phyloP scores from a whole-genome alignment of 2,329 filamentous ascomycete genomes.

The Acrocalymma vagum region DNA sequence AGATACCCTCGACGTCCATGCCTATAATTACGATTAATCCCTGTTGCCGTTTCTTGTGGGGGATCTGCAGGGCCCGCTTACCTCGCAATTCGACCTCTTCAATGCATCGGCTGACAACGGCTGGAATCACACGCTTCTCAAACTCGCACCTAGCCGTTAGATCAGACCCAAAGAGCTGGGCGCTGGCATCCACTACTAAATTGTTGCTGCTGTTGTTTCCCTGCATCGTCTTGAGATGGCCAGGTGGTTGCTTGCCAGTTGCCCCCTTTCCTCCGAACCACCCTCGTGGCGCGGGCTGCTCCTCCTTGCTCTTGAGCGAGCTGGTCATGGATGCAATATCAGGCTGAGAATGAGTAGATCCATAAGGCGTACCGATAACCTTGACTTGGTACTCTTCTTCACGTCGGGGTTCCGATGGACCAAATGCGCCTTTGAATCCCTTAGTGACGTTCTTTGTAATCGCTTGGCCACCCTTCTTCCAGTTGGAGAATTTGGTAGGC shows the following conservation, averaged over 20 bases:
- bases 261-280: slow-evolving; percentile 44
- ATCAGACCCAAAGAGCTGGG: slow-evolving; percentile 87
- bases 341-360: slow-evolving; percentile 43
- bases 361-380: slow-evolving; percentile 58
- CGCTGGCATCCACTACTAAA: slow-evolving; percentile 42
- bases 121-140: slow-evolving; percentile 88
- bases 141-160: slow-evolving; percentile 84
- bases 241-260: slow-evolving; percentile 22
- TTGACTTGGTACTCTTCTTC: slow-evolving; percentile 62
- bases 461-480: slow-evolving; percentile 95
- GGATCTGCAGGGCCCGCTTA: slow-evolving; percentile 37
- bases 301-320: slow-evolving; percentile 38
- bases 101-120: slow-evolving; percentile 91
- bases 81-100: slow-evolving; percentile 95
- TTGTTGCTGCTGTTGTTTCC: slow-evolving; percentile 55
- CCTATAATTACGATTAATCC: no score
- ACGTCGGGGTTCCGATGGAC: slow-evolving; percentile 64
- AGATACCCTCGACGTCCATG: slow-evolving; percentile 97
- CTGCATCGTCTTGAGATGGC: slow-evolving; percentile 43
- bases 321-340: slow-evolving; percentile 43
- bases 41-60: no score
- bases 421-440: slow-evolving; percentile 91
- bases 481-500: slow-evolving; percentile 97
- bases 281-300: slow-evolving; percentile 32
- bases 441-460: slow-evolving; percentile 95